Evolutionary conservation across 2,329 filamentous ascomycete species (phyloP).

Genomic region (Bipolaris bicolor): DNA sequence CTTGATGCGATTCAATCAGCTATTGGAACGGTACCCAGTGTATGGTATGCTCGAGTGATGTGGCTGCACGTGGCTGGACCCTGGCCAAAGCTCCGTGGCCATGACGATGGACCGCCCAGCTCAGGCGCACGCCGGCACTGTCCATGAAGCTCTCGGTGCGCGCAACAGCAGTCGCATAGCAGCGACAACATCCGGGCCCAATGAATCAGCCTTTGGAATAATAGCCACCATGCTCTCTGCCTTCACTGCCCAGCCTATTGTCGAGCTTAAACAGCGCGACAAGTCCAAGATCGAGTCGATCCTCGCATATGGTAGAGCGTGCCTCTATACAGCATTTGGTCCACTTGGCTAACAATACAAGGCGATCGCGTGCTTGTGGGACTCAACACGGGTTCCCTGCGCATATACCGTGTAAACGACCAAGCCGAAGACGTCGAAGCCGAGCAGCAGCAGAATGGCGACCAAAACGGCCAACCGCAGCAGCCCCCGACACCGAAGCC

Average conservation of each 20-base stretch:
- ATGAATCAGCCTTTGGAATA: constrained; percentile 15
- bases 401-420: constrained; percentile 91
- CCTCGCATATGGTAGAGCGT: constrained; percentile 75
- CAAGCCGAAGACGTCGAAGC: constrained; percentile 51
- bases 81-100: constrained; percentile 23
- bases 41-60: neutral
- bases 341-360: constrained; percentile 46
- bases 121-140: constrained; percentile 14
- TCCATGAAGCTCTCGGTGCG: constrained; percentile 29
- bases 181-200: constrained; percentile 20
- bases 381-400: constrained; percentile 84
- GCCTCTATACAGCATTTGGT: constrained; percentile 1
- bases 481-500: constrained; percentile 42
- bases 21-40: neutral
- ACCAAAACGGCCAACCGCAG: constrained; percentile 52
- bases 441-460: constrained; percentile 36
- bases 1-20: neutral
- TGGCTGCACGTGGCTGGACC: constrained; percentile 24
- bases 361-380: constrained; percentile 91
- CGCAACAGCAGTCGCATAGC: constrained; percentile 27
- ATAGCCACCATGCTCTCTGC: constrained; percentile 80
- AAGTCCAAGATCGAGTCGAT: constrained; percentile 98
- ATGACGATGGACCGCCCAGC: constrained; percentile 34
- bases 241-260: constrained; percentile 93
- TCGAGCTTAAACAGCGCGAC: constrained; percentile 95